Percentiles rank a stretch among this genome's conserved stretches.
phyloP scores from a whole-genome alignment of 2,329 filamentous ascomycete genomes.

The Penicillium sclerotiorum region DNA sequence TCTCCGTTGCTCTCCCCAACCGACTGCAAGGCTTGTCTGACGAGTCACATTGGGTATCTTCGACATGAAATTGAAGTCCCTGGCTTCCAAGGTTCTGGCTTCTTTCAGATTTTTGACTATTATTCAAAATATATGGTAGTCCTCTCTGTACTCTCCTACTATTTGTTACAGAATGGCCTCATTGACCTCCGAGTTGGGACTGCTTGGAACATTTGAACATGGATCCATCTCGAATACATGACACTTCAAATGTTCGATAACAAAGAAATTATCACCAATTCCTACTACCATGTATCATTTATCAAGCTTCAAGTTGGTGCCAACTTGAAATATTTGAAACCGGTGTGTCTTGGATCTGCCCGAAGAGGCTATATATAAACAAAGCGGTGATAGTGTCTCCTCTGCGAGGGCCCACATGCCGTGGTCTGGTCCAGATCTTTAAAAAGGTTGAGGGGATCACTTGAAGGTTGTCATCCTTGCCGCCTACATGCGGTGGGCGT shows the following conservation, averaged over 20 bases:
- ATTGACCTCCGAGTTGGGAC: too few relatives aligned
- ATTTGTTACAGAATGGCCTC: too few relatives aligned
- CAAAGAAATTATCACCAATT: conserved; percentile 6
- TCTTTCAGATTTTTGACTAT: not conserved
- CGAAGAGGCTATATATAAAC: conserved; percentile 15
- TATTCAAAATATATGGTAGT: not conserved
- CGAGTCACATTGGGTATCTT: conserved; percentile 9
- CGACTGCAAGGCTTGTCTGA: conserved; percentile 19
- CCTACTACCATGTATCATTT: too few relatives aligned
- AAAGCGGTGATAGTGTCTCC: conserved; percentile 6
- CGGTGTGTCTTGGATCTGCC: conserved; percentile 5
- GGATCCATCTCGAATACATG: not conserved
- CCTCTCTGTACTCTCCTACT: too few relatives aligned
- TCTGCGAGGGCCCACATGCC: not conserved
- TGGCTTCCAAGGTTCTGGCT: conserved; percentile 5
- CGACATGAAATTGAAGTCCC: not conserved
- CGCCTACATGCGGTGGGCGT: too few relatives aligned
- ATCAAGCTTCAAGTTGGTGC: too few relatives aligned
- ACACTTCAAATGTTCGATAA: not conserved
- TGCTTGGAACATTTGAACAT: conserved; percentile 2
- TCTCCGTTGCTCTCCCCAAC: conserved; percentile 18
- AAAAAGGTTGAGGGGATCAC: not conserved
- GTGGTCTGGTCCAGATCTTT: not conserved
- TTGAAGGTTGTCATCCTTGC: too few relatives aligned
- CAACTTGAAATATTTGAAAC: too few relatives aligned